Evolutionary conservation across 495 filamentous ascomycete species (phyloP).

Genomic region (Penicillium angulare): DNA sequence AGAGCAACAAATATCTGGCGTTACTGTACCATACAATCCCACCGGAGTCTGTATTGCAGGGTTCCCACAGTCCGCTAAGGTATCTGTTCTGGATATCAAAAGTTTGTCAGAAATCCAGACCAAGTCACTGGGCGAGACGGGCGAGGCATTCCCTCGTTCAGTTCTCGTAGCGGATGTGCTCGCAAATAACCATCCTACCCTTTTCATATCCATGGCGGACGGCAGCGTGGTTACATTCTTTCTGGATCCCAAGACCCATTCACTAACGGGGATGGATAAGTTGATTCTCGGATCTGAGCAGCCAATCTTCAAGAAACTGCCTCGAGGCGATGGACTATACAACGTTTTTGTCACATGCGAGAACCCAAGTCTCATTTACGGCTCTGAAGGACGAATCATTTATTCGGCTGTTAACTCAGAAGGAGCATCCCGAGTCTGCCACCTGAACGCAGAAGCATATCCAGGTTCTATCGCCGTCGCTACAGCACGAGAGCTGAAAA

Average conservation of each 20-base stretch:
- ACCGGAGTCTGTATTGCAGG: slow-evolving; percentile 66
- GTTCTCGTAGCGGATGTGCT: slow-evolving; percentile 76
- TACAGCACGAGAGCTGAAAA: slow-evolving; percentile 71
- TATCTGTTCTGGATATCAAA: slow-evolving; percentile 66
- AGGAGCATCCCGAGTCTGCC: slow-evolving; percentile 72
- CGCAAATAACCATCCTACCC: slow-evolving; percentile 58
- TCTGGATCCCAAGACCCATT: slow-evolving; percentile 55
- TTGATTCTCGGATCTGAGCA: slow-evolving; percentile 85
- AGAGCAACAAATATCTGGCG: slow-evolving; percentile 77
- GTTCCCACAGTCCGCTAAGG: slow-evolving; percentile 75
- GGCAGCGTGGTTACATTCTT: slow-evolving; percentile 86
- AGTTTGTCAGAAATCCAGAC: slow-evolving; percentile 62
- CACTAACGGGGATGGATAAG: slow-evolving; percentile 70
- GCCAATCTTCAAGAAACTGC: slow-evolving; percentile 74
- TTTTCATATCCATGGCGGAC: slow-evolving; percentile 94
- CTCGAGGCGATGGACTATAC: slow-evolving; percentile 58
- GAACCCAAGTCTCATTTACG: slow-evolving; percentile 89
- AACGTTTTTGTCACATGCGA: slow-evolving; percentile 94
- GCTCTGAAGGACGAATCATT: slow-evolving; percentile 79
- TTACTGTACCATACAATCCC: slow-evolving; percentile 59
- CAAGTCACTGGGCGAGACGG: slow-evolving; percentile 55
- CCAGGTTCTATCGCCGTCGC: slow-evolving; percentile 79
- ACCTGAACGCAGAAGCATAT: slow-evolving; percentile 79
- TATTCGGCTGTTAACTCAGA: slow-evolving; percentile 97
- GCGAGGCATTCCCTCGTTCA: slow-evolving; percentile 75